Evolutionary conservation across 805 yeast species (phyloP).

Genomic region (Sugiyamaella boreocaroliniensis): DNA sequence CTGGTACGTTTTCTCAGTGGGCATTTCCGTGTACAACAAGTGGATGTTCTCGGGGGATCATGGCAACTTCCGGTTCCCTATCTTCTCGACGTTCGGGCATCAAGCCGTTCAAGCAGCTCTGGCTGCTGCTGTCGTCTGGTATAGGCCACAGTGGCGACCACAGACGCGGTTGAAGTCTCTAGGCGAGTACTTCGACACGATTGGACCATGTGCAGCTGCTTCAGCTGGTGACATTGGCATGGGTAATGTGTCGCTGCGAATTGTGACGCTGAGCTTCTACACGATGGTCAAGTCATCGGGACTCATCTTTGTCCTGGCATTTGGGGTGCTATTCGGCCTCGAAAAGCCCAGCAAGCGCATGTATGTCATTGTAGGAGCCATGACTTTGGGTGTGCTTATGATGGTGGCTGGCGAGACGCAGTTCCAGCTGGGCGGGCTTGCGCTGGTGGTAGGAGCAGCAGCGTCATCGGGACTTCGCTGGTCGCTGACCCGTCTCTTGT

Average conservation of each 20-base stretch:
- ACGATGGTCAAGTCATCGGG: constrained; percentile 91
- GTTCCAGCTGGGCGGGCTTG: constrained; percentile 49
- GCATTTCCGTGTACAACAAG: constrained; percentile 61
- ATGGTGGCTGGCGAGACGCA: constrained; percentile 56
- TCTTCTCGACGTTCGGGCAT: constrained; percentile 77
- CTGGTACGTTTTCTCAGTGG: constrained; percentile 35
- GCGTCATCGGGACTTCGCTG: constrained; percentile 86
- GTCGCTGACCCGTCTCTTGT: constrained; percentile 84
- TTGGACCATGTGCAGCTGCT: constrained; percentile 80
- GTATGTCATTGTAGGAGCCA: constrained; percentile 60
- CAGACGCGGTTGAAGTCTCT: constrained; percentile 13
- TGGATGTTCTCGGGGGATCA: constrained; percentile 89
- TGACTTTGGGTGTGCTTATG: constrained; percentile 79
- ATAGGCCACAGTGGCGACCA: constrained; percentile 7
- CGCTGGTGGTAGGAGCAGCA: constrained; percentile 70
- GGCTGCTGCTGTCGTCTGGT: constrained; percentile 29
- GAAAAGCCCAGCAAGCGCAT: constrained; percentile 69
- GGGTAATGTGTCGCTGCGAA: constrained; percentile 75
- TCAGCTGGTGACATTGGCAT: constrained; percentile 92
- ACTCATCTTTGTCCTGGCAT: constrained; percentile 78
- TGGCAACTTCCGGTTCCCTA: constrained; percentile 73
- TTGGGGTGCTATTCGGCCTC: constrained; percentile 74
- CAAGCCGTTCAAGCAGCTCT: constrained; percentile 61
- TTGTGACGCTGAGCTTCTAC: constrained; percentile 74
- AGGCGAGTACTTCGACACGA: constrained; percentile 38